A percentile compares a stretch with the other conserved stretches of the same genome.
Evolutionary conservation across 306 rosid species (phyloP).

Genomic region (Dryas drummondii): DNA sequence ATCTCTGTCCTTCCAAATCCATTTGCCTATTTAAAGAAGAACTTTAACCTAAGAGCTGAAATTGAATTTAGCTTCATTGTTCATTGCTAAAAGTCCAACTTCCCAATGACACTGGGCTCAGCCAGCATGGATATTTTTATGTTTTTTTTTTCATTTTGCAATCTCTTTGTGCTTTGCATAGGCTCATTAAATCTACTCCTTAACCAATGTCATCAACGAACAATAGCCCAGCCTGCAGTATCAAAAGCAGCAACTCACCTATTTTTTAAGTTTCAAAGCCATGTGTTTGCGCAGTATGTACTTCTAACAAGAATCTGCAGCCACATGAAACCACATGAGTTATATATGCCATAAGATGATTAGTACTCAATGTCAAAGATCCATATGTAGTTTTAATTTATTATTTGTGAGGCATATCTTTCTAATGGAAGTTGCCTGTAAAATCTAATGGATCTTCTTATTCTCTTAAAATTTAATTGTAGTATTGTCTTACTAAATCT

Average conservation of each 20-base stretch:
- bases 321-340: not conserved
- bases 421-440: not conserved
- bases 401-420: not conserved
- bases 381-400: not conserved
- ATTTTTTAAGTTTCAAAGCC: not conserved
- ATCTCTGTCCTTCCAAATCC: not conserved
- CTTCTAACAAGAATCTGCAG: no score
- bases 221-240: not conserved
- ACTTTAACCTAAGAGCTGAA: not conserved
- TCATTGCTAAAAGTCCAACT: not conserved
- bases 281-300: not conserved
- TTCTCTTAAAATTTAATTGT: no score
- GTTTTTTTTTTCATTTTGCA: not conserved
- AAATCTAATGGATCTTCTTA: slow-evolving; percentile 6
- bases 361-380: not conserved
- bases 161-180: not conserved
- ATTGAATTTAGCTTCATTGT: not conserved
- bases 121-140: not conserved
- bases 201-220: not conserved
- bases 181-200: not conserved
- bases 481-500: no score
- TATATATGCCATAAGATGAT: not conserved
- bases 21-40: not conserved
- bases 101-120: not conserved
- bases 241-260: not conserved